Evolutionary conservation across 1,284 basidiomycete genomes (phyloP).

Genomic region (Kwoniella shivajii): DNA sequence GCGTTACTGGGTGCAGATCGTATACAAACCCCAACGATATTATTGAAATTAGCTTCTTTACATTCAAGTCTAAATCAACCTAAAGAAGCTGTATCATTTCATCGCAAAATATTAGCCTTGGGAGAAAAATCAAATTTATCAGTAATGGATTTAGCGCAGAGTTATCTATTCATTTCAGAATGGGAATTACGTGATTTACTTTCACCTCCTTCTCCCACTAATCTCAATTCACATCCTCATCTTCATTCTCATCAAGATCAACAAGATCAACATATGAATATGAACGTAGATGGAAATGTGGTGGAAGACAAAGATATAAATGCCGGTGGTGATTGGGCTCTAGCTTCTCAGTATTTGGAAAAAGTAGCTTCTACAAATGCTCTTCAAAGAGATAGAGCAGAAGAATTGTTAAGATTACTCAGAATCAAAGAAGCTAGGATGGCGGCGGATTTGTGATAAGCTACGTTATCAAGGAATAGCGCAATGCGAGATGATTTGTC

Average conservation of each 20-base stretch:
- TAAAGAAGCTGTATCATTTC: slow-evolving; percentile 50
- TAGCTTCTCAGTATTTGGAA: slow-evolving; percentile 62
- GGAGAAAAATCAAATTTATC: slow-evolving; percentile 66
- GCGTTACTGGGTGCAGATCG: slow-evolving; percentile 82
- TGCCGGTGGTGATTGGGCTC: slow-evolving; percentile 47
- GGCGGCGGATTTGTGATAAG: slow-evolving; percentile 16
- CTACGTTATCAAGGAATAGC: too few species aligned
- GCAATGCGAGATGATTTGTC: too few species aligned
- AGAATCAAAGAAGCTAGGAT: slow-evolving; percentile 37
- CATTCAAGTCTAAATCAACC: slow-evolving; percentile 53
- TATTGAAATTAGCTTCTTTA: slow-evolving; percentile 72
- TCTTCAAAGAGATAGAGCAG: slow-evolving; percentile 45
- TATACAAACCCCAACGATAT: slow-evolving; percentile 71
- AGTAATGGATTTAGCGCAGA: slow-evolving; percentile 67
- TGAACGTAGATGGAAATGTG: slow-evolving; percentile 2
- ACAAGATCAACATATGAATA: not conserved
- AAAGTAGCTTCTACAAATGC: slow-evolving; percentile 65
- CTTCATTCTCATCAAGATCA: not conserved
- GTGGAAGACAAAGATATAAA: slow-evolving; percentile 1
- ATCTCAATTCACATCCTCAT: not conserved
- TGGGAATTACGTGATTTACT: slow-evolving; percentile 63
- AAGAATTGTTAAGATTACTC: slow-evolving; percentile 41
- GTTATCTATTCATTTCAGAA: slow-evolving; percentile 76
- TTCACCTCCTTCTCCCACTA: too few species aligned
- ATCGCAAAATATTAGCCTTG: slow-evolving; percentile 66